phyloP scores from a whole-genome alignment of 129 eudicot genomes.

The Saussurea involucrata region DNA sequence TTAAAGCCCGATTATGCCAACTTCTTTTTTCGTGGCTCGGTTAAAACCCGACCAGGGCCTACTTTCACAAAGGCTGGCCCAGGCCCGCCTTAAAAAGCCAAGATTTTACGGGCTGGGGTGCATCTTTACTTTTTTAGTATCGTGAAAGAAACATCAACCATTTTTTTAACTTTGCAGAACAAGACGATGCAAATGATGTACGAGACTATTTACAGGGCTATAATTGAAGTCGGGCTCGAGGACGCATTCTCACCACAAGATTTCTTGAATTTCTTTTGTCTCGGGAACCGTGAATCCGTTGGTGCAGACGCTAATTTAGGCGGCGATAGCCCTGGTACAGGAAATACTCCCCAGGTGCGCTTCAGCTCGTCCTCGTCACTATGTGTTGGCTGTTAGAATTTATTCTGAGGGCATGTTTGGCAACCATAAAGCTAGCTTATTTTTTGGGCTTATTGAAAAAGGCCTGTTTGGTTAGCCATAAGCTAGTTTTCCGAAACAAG shows the following conservation, averaged over 20 bases:
- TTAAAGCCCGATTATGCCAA: no score
- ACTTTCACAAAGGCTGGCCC: not conserved
- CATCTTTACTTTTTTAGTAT: not conserved
- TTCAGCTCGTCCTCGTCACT: not conserved
- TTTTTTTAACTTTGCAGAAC: slow-evolving; percentile 38
- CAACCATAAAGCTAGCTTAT: no score
- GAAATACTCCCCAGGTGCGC: slow-evolving; percentile 80
- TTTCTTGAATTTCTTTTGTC: slow-evolving; percentile 86
- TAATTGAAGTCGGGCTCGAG: slow-evolving; percentile 90
- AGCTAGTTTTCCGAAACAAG: no score
- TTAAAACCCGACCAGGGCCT: not conserved
- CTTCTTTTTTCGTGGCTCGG: not conserved
- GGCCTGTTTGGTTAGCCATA: no score
- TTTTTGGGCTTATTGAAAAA: no score
- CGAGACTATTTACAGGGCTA: slow-evolving; percentile 83
- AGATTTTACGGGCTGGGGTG: no score
- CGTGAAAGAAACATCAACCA: not conserved
- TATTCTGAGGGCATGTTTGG: no score
- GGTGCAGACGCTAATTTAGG: slow-evolving; percentile 21
- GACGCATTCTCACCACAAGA: slow-evolving; percentile 74
- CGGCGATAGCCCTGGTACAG: slow-evolving; percentile 30
- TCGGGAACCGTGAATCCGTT: slow-evolving; percentile 80
- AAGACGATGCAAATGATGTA: slow-evolving; percentile 99
- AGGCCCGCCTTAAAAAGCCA: not conserved
- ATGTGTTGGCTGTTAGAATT: not conserved